A percentile compares a stretch with the other conserved stretches of the same genome.
Evolutionary conservation across 306 rosid species (phyloP).

Genomic region (Cucumis cinereus): DNA sequence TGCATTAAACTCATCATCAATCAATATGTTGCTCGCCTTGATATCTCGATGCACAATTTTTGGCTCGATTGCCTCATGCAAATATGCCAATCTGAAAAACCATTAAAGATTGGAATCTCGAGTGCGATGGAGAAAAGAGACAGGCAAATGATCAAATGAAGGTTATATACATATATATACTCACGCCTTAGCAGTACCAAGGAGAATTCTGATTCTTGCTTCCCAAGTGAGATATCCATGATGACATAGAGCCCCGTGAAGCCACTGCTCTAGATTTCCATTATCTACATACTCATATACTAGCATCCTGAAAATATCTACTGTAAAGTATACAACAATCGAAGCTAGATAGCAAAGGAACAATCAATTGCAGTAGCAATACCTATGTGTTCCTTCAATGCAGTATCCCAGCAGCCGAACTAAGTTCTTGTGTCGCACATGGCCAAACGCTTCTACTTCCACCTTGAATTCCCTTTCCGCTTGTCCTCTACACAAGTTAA

Average conservation of each 20-base stretch:
- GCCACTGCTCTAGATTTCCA: slow-evolving; percentile 7
- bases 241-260: not conserved
- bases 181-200: slow-evolving; percentile 3
- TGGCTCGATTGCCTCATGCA: slow-evolving; percentile 95
- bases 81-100: slow-evolving; percentile 65
- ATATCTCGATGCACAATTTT: slow-evolving; percentile 93
- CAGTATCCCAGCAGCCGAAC: slow-evolving; percentile 87
- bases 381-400: slow-evolving; percentile 95
- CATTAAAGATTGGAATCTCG: not conserved
- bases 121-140: not conserved
- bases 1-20: slow-evolving; percentile 82
- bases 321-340: not conserved
- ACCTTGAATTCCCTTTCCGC: slow-evolving; percentile 92
- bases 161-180: not conserved
- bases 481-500: slow-evolving; percentile 50
- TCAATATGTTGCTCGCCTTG: slow-evolving; percentile 83
- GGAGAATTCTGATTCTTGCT: slow-evolving; percentile 4
- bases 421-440: slow-evolving; percentile 83
- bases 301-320: not conserved
- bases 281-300: slow-evolving; percentile 3
- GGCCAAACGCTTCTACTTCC: slow-evolving; percentile 97
- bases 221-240: slow-evolving; percentile 8
- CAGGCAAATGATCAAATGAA: not conserved
- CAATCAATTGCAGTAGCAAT: not conserved
- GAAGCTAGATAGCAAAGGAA: not conserved